Evolutionary conservation across 2,329 filamentous ascomycete species (phyloP).

Genomic region (Pestalotiopsis sp.): DNA sequence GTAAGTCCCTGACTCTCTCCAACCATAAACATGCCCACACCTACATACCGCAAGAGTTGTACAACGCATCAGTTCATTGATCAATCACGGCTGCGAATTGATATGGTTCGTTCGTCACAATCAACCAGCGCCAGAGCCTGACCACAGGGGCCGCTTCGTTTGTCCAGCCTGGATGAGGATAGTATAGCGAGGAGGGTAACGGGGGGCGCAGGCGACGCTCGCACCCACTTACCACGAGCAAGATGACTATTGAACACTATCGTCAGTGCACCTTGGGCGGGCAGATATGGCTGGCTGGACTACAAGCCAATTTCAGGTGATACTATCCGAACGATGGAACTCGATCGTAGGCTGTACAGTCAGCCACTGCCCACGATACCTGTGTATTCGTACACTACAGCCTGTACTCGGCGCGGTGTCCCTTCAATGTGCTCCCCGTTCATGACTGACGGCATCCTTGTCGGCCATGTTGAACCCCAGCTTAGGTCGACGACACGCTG

Average conservation of each 20-base stretch:
- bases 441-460: background rate
- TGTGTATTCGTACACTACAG: too few relatives aligned
- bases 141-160: background rate
- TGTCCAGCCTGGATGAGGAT: background rate
- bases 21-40: constrained; percentile 14
- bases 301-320: too few relatives aligned
- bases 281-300: too few relatives aligned
- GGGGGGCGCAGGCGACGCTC: too few relatives aligned
- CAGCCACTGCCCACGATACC: too few relatives aligned
- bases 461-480: constrained; percentile 6
- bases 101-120: constrained; percentile 20
- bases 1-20: constrained; percentile 1
- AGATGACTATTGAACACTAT: too few relatives aligned
- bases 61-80: constrained; percentile 26
- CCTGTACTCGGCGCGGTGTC: background rate
- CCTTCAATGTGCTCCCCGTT: background rate
- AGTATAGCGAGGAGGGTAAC: too few relatives aligned
- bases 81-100: constrained; percentile 20
- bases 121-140: background rate
- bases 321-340: too few relatives aligned
- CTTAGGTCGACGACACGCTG: background rate
- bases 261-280: too few relatives aligned
- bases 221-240: too few relatives aligned
- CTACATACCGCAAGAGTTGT: constrained; percentile 16
- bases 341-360: too few relatives aligned